Base-by-base conservation (phyloP, 768 basidiomycete species). In the Macrocybe gigantea region DNA sequence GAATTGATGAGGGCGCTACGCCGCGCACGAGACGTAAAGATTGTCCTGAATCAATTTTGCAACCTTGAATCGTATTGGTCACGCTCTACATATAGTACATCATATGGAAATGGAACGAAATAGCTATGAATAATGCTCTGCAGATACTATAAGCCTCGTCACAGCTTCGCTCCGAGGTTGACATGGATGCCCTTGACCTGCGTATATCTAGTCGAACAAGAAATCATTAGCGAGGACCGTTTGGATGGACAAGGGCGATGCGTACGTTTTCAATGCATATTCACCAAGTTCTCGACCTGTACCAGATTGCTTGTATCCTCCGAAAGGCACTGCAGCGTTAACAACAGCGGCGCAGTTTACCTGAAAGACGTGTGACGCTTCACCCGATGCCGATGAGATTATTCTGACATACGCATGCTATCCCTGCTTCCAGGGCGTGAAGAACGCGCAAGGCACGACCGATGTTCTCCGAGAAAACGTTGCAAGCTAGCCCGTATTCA, bases 241-340 rank as follows among this genome's bases (percentile, higher is more conserved):
- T n/a, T 29, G 8, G 30, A 36, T 3, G 10, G 32, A 32, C 38
- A 42, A 38, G 33, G 34, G 14, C 22, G 29, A 39, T 1, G 65
- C 74, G 32, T 58, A 81, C 77, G 76, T 77, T 33, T 71, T 64
- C 41, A 84, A 60, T 13, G 85, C 88, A 62, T 88, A 84, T 45
- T 87, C 82, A 36, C 88, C 88, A 44, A 83, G 61, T 62, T 91
- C 88, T 14, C 85, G 75, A n/a, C 89, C 88, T n/a, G 88, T 80
- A 49, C 88, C 88, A 30, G 79, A 82, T 57, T 85, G 79, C 72
- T 90, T 92, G 74, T 73, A 90, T 7, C 90, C 90, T 49, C 88
- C 89, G 59, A 92, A 92, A 1, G 90, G 87, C 15, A 88, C 70
- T 12, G 70, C 69, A 4, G 69, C 54, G 53, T 83, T 68, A 10